Evolutionary conservation across 495 filamentous ascomycete species (phyloP), one percentile per base, ranked within the genome.

Genomic region (Xylaria bambusicola): DNA sequence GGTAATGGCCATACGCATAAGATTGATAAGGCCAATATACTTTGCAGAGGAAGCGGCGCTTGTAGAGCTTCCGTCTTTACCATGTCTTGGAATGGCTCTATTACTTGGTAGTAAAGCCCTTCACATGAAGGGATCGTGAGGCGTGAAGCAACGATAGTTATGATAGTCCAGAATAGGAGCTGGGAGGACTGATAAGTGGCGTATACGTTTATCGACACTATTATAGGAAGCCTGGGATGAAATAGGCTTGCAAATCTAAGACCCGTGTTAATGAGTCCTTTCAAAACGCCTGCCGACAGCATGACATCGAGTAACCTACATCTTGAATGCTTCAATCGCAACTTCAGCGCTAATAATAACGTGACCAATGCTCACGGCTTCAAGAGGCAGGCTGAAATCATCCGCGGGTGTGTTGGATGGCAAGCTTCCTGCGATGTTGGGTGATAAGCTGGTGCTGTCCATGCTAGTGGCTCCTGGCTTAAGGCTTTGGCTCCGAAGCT

Each of bases 131-230:
- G 23, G 8, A 63, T 35, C 1, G 56, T 56, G 6, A 54, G 48
- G 35, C 59, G 62, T 9, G 46, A 35, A 17, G 62, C 29, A 31
- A 65, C 55, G 33, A 66, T 36, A 17, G 57, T 26, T 3, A 73
- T 62, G 24, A 73, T 70, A 13, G 69, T 70, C 71, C 71, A 73
- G 44, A 73, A 73, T 1, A 73, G 58, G 26, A 73, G 62, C 1
- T 52, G 52, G 5, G 65, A 65, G 33, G 63, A 66, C 27, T 59
- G 61, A 47, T 73, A 50, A 18, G 67, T 58, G 17, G 58, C 51
- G 20, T 68, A 62, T 10, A 71, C 57, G 24, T 65, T 66, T 24
- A 68, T 58, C 1, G 66, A 58, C 1, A 64, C 67, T 13, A 71
- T 45, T 35, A 73, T 63, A 40, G 71, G 71, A 21, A 71, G 26